These are phyloP conservation scores for Termitomyces sp. DNA, from an alignment of 768 basidiomycete species.

Conservation along the genomic window DNA sequence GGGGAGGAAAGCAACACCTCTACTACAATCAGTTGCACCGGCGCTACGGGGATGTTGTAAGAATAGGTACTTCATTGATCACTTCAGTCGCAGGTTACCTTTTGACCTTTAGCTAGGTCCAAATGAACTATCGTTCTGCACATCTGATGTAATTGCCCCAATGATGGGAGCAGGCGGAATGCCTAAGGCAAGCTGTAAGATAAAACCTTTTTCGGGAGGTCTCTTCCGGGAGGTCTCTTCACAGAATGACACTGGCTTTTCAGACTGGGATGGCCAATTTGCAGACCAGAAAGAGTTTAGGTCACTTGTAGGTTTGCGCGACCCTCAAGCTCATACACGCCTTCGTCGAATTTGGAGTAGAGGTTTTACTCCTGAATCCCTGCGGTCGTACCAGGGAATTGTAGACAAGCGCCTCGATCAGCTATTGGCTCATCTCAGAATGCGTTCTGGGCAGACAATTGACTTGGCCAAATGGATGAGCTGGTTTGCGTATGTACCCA, in stretches of 20 bases:
- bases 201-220: background rate
- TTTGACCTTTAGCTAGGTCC: background rate
- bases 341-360: conserved; percentile 39
- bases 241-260: background rate
- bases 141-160: background rate
- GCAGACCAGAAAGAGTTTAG: background rate
- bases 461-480: background rate
- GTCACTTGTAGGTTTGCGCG: background rate
- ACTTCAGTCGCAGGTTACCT: background rate
- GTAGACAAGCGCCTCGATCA: background rate
- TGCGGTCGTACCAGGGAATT: conserved; percentile 24
- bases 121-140: background rate
- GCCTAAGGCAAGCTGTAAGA: background rate
- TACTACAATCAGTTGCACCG: conserved; percentile 42
- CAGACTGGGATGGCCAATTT: background rate
- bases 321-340: conserved; percentile 26
- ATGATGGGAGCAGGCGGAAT: background rate
- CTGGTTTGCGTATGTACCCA: background rate
- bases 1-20: conserved; percentile 37
- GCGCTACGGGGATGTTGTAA: conserved; percentile 38
- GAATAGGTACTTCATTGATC: background rate
- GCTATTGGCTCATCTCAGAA: background rate
- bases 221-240: background rate
- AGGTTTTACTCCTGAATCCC: conserved; percentile 28
- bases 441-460: background rate